Conservation (phyloP, 768 basidiomycete genomes). For the Boletellus emodensis region DNA sequence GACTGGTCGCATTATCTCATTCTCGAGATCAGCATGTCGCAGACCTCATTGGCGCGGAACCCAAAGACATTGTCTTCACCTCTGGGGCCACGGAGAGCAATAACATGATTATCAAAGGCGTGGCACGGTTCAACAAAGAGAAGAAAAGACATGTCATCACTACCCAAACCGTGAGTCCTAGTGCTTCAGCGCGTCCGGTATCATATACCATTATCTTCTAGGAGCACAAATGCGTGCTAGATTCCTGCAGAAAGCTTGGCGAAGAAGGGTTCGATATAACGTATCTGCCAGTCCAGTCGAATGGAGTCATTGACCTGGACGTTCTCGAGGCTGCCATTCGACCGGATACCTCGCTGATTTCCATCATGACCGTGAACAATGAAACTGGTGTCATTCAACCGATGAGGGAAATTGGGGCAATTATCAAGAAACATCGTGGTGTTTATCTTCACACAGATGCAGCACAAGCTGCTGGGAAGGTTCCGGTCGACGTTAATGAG, state of each 20-base stretch:
- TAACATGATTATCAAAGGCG: slow-evolving; percentile 96
- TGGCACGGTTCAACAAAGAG: slow-evolving; percentile 91
- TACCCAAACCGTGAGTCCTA: slow-evolving; percentile 73
- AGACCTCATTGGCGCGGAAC: slow-evolving; percentile 86
- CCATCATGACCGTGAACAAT: slow-evolving; percentile 99
- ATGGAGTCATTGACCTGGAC: slow-evolving; percentile 77
- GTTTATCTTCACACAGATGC: slow-evolving; percentile 97
- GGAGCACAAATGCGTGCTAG: slow-evolving; percentile 99
- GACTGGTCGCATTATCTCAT: background rate
- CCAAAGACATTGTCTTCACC: slow-evolving; percentile 96
- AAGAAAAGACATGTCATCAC: slow-evolving; percentile 94
- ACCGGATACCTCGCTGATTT: slow-evolving; percentile 90
- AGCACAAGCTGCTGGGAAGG: slow-evolving; percentile 92
- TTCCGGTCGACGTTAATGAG: slow-evolving; percentile 89
- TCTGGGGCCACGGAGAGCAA: slow-evolving; percentile 98
- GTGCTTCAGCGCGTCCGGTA: background rate
- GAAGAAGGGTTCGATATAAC: slow-evolving; percentile 98
- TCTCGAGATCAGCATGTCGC: slow-evolving; percentile 66
- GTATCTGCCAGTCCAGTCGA: slow-evolving; percentile 88
- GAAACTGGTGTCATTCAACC: slow-evolving; percentile 99
- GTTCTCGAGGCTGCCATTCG: slow-evolving; percentile 84
- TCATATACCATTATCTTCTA: slow-evolving; percentile 28
- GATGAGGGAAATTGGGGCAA: slow-evolving; percentile 87
- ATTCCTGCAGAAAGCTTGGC: slow-evolving; percentile 91
- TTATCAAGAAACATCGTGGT: slow-evolving; percentile 82